Conservation (phyloP, 2,329 filamentous ascomycete genomes). For the Tricladium varicosporioides region DNA sequence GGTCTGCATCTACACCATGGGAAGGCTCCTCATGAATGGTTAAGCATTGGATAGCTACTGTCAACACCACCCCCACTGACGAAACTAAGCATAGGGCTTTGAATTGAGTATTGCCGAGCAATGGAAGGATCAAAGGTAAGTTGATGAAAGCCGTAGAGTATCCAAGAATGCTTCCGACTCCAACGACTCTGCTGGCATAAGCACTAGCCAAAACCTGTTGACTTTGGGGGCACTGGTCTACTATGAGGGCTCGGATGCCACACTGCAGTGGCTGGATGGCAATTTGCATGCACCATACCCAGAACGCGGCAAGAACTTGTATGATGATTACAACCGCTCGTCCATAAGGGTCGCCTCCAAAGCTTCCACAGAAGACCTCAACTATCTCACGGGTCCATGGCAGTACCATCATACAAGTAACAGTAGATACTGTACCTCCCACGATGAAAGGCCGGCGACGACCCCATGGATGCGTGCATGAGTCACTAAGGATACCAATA, state of each 20-base stretch:
- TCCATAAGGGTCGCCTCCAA: background rate
- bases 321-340: background rate
- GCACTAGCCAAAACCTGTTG: slow-evolving; percentile 33
- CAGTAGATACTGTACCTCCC: slow-evolving; percentile 47
- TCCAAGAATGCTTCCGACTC: slow-evolving; percentile 32
- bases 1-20: background rate
- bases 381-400: slow-evolving; percentile 47
- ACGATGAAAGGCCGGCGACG: slow-evolving; percentile 51
- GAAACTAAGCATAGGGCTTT: slow-evolving; percentile 22
- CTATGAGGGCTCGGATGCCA: slow-evolving; percentile 30
- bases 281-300: slow-evolving; percentile 28
- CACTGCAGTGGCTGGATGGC: slow-evolving; percentile 33
- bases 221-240: slow-evolving; percentile 28
- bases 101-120: slow-evolving; percentile 20
- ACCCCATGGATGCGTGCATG: slow-evolving; percentile 46
- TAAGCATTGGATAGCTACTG: slow-evolving; percentile 17
- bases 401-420: slow-evolving; percentile 46
- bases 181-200: slow-evolving; percentile 30
- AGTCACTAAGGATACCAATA: slow-evolving; percentile 51
- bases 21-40: slow-evolving; percentile 6
- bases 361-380: background rate
- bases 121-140: slow-evolving; percentile 11
- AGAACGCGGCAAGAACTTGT: slow-evolving; percentile 22
- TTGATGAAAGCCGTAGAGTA: slow-evolving; percentile 28
- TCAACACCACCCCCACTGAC: slow-evolving; percentile 13